Base-by-base conservation (phyloP, 768 basidiomycete genomes). In the Auriscalpium vulgare region DNA sequence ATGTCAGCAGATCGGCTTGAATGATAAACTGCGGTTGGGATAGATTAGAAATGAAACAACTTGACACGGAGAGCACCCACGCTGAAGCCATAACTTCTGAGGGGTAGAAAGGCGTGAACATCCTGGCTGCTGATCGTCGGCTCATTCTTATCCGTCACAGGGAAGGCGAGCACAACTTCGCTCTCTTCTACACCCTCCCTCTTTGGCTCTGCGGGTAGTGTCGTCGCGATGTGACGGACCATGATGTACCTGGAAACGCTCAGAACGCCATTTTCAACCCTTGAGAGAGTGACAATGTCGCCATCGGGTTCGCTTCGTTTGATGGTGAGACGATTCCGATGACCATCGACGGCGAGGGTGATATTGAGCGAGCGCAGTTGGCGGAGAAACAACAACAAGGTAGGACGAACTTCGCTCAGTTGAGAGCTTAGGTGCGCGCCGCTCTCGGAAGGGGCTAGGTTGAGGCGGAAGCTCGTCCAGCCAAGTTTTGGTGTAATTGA, bases 1-100 rank as follows among this genome's bases (percentile, higher is more conserved):
- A 56, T 14, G 68, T 67, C 40, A 69, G 55, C 48, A 69, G 68
- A 53, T 69, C 68, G 1, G 62, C 68, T 43, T 69, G 68, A 35
- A 69, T 59, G 47, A 69, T 55, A 56, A 69, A 69, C 68, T 69
- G 50, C 47, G 36, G 40, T 19, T 2, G 4, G 17, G 34, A 44
- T n/a, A 17, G 23, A 38, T 56, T 34, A 60, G 9, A 17, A 10
- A 13, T 38, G 47, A 16, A 21, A 48, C 23, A 36, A 7, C 29
- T 1, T 29, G 29, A 29, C 29, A 29, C 29, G n/a, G 8, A 21
- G n/a, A 51, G 10, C 7, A 36, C 66, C n/a, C 17, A 67, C 66
- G 16, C 48, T 51, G 50, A 67, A 65, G 11, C 66, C 66, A 47
- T 56, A 64, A 43, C 53, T 50, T 4, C 63, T 46, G 19, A 67